Evolutionary conservation across 345 rosid species (phyloP), one percentile per base, ranked within the genome.

Genomic region (Triadica sebifera): DNA sequence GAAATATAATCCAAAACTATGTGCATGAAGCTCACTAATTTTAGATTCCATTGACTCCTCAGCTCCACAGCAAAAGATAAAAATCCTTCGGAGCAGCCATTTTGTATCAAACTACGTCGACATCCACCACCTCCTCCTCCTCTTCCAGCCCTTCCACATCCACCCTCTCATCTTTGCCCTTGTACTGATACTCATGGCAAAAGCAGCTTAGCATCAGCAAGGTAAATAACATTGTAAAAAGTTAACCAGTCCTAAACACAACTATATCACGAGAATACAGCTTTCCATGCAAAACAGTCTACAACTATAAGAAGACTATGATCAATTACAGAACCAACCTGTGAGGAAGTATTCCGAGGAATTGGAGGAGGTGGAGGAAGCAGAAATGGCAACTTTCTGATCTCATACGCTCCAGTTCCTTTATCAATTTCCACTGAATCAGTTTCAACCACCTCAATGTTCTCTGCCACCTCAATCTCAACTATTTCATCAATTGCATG

Each of bases 331-430:
- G 34, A 70, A 78, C 78, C 34, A 15, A 86, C 90, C 90, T 82
- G 77, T 45, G 76, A 75, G 74, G 84, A 85, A 78, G 81, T 37
- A 79, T 78, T 87, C 72, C 29, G 81, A 46, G 75, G 38, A 76
- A 82, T 62, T 45, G 86, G 84, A 22, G 90, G 88, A 71, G 85
- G 88, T 20, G 82, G 86, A 45, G 85, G 89, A 34, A 84, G 83
- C 52, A 69, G 56, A 73, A 82, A 71, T 57, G 89, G 88, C 70
- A 86, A 73, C 55, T 78, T 77, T 69, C 78, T 80, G 34, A 53
- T 57, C 8, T n/a, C 53, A 52, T 41, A 37, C 51, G 75, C 46
- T 38, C 60, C 60, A 15, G 56, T 55, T 41, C 52, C 63, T 62
- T 70, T 78, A 25, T 74, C 80, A 55, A 38, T 60, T 53, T 59